Percentiles rank a stretch among this genome's conserved stretches.
These are phyloP conservation scores for Hymenochaete sp. DNA, from an alignment of 1,284 basidiomycete species.

Conservation along the genomic window DNA sequence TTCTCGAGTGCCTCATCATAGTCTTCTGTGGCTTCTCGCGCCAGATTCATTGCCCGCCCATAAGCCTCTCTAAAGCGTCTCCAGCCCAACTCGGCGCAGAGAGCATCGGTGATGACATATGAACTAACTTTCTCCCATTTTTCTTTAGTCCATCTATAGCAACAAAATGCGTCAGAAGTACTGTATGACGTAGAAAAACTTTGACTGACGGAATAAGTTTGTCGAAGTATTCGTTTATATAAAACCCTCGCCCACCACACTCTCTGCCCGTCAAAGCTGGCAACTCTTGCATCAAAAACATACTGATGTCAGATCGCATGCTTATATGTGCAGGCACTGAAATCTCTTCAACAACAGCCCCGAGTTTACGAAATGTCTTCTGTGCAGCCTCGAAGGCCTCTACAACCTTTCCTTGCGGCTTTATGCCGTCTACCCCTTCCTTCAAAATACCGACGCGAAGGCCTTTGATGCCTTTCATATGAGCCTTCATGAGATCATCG, in stretches of 20 bases:
- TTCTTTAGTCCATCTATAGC: constrained; percentile 29
- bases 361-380: constrained; percentile 29
- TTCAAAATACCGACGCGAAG: constrained; percentile 35
- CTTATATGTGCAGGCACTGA: constrained; percentile 29
- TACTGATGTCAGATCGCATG: constrained; percentile 22
- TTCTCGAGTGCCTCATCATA: constrained; percentile 31
- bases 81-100: constrained; percentile 24
- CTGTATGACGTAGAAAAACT: neutral
- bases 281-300: constrained; percentile 22
- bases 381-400: constrained; percentile 29
- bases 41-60: constrained; percentile 33
- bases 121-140: constrained; percentile 30
- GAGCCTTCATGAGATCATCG: constrained; percentile 22
- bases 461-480: constrained; percentile 25
- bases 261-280: constrained; percentile 23
- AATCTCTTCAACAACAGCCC: constrained; percentile 33
- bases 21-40: constrained; percentile 33
- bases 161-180: neutral
- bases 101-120: constrained; percentile 15
- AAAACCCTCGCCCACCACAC: constrained; percentile 28
- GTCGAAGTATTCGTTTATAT: constrained; percentile 31
- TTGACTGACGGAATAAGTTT: constrained; percentile 26
- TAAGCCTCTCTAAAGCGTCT: constrained; percentile 26
- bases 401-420: constrained; percentile 29
- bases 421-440: constrained; percentile 32